phyloP scores from a whole-genome alignment of 768 basidiomycete genomes.

The Leccinellum rugosiceps region DNA sequence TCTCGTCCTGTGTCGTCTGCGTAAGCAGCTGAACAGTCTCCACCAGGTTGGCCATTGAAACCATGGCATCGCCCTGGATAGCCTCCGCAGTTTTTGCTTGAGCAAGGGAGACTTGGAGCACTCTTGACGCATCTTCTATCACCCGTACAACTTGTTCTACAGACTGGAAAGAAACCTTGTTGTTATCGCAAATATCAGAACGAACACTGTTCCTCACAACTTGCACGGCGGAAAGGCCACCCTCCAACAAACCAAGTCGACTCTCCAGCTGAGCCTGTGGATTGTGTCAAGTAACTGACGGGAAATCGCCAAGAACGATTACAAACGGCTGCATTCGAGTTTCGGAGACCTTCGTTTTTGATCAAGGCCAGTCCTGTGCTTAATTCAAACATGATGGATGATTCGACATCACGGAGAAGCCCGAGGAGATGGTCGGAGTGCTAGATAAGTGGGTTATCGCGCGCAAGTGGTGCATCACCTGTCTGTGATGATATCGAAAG shows the following conservation, averaged over 20 bases:
- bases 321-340: constrained; percentile 25
- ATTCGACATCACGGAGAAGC: constrained; percentile 20
- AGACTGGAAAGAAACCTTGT: constrained; percentile 20
- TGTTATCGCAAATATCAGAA: constrained; percentile 9
- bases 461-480: background rate
- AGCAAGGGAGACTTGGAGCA: constrained; percentile 31
- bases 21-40: constrained; percentile 38
- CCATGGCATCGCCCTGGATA: constrained; percentile 36
- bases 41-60: constrained; percentile 36
- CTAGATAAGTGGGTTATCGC: constrained; percentile 9
- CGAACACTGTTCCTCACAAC: constrained; percentile 21
- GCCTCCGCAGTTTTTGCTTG: constrained; percentile 32
- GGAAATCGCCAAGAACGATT: background rate
- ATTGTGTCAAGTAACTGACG: constrained; percentile 5
- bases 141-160: constrained; percentile 17
- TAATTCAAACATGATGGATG: constrained; percentile 25
- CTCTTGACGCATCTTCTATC: constrained; percentile 21
- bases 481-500: background rate
- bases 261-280: constrained; percentile 30
- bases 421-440: constrained; percentile 28
- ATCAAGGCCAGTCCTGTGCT: constrained; percentile 24
- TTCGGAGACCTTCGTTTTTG: constrained; percentile 28
- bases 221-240: constrained; percentile 27
- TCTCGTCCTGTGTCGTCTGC: constrained; percentile 38
- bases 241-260: constrained; percentile 25